Percentiles rank a stretch among this genome's conserved stretches.
Evolutionary conservation across 495 filamentous ascomycete species (phyloP).

Genomic region (Penicillium angulare): DNA sequence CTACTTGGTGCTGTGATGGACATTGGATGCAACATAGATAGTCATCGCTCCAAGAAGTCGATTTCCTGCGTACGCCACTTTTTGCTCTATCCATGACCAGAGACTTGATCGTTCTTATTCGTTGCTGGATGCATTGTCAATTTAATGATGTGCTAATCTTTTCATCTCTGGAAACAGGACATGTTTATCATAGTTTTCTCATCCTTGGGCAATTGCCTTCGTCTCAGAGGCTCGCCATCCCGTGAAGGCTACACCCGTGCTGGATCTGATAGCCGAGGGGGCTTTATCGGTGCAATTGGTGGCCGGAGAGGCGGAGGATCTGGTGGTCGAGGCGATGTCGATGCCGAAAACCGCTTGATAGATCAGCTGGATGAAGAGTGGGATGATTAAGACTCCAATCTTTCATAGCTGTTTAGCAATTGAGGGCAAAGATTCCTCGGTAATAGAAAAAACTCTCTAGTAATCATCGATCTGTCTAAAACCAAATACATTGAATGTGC

Average conservation of each 20-base stretch:
- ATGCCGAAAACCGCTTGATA: slow-evolving; percentile 91
- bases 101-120: not conserved
- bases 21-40: slow-evolving; percentile 5
- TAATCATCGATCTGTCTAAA: no score
- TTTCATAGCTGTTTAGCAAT: not conserved
- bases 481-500: no score
- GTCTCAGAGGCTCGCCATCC: slow-evolving; percentile 27
- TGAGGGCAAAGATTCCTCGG: no score
- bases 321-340: slow-evolving; percentile 50
- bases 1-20: not conserved
- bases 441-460: no score
- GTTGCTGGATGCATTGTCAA: not conserved
- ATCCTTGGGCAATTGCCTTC: slow-evolving; percentile 69
- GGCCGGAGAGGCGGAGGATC: slow-evolving; percentile 39
- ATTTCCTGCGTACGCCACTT: not conserved
- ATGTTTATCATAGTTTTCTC: slow-evolving; percentile 76
- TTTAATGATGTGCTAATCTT: slow-evolving; percentile 8
- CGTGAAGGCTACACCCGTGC: slow-evolving; percentile 59
- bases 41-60: slow-evolving; percentile 7
- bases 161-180: slow-evolving; percentile 56
- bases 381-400: slow-evolving; percentile 34
- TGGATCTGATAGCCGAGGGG: slow-evolving; percentile 21
- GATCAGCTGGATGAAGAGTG: slow-evolving; percentile 96
- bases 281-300: slow-evolving; percentile 37
- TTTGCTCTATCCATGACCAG: not conserved